phyloP scores from a whole-genome alignment of 768 basidiomycete species.

The Xerocomellus amylosporus region DNA sequence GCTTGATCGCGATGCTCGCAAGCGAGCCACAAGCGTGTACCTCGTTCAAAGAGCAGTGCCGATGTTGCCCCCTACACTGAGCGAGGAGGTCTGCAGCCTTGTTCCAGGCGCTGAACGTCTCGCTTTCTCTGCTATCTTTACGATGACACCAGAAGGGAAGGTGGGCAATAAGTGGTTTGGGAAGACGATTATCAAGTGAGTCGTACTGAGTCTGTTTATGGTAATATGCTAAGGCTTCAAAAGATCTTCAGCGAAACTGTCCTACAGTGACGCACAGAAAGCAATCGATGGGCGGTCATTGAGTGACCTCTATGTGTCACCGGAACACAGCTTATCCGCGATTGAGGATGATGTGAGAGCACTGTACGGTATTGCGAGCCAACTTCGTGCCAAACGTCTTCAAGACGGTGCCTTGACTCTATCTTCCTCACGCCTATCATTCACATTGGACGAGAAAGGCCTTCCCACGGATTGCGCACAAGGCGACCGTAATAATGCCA shows the following conservation, averaged over 20 bases:
- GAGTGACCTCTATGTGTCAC: constrained; percentile 47
- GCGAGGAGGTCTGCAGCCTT: constrained; percentile 91
- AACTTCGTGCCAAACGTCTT: constrained; percentile 68
- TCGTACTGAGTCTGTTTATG: constrained; percentile 1
- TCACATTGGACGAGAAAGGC: constrained; percentile 77
- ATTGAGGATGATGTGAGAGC: constrained; percentile 75
- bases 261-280: constrained; percentile 78
- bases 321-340: constrained; percentile 56
- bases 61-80: constrained; percentile 93
- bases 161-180: constrained; percentile 90
- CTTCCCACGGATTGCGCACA: constrained; percentile 76
- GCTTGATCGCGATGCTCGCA: constrained; percentile 96
- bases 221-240: constrained; percentile 1
- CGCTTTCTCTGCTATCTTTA: constrained; percentile 88
- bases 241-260: constrained; percentile 83
- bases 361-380: constrained; percentile 66
- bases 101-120: constrained; percentile 85
- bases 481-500: constrained; percentile 64
- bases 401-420: constrained; percentile 77
- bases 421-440: constrained; percentile 66
- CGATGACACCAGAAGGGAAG: constrained; percentile 76
- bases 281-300: constrained; percentile 74
- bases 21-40: constrained; percentile 95
- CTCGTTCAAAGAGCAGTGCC: constrained; percentile 94
- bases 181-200: constrained; percentile 86